Evolutionary conservation across 1,284 basidiomycete genomes (phyloP), one percentile per base, ranked within the genome.

Genomic region (Phylloboletellus chloephorus): DNA sequence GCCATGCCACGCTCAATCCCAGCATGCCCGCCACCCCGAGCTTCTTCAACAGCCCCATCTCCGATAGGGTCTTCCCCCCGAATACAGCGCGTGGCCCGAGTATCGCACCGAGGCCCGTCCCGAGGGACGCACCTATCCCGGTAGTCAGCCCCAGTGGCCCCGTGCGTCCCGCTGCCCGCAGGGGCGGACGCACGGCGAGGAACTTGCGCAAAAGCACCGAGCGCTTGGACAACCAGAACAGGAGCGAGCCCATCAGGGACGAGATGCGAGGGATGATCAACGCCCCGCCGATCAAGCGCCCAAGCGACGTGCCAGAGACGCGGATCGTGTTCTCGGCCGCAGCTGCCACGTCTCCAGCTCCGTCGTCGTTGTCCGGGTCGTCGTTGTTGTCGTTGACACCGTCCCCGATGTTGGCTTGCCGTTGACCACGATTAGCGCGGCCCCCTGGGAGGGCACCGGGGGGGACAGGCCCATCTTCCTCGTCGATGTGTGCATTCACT

Each of bases 231-330:
- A 85, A 52, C 11, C 67, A 66, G 24, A 77, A 63, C 4, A 88
- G 68, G 7, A 82, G 48, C 3, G 65, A 56, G 1, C 84, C 85
- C 79, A 83, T 82, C 28, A 67, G 53, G 34, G 64, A 76, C 12
- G 84, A 73, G 45, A 88, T 74, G 9, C 69, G 68, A 0, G 85
- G 85, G 37, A 82, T 67, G 43, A 80, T 61, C 13, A 87, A 62
- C 0, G 82, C 81, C 2, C 80, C 81, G 19, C 76, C 79, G 34
- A 87, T 59, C 50, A 74, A 64, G 15, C 80, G 72, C 2, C 82
- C 82, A 2, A 87, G 53, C 0, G 78, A 77, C 12, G 72, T 68
- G 11, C 74, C 70, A 13, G 75, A 74, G 47, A 78, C 62, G 31
- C 72, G 71, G 38, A 82, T 70, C 13, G 74, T 72, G 47, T 73